Conservation (phyloP, 2,329 filamentous ascomycete genomes). For the Leptographium radiaticola region DNA sequence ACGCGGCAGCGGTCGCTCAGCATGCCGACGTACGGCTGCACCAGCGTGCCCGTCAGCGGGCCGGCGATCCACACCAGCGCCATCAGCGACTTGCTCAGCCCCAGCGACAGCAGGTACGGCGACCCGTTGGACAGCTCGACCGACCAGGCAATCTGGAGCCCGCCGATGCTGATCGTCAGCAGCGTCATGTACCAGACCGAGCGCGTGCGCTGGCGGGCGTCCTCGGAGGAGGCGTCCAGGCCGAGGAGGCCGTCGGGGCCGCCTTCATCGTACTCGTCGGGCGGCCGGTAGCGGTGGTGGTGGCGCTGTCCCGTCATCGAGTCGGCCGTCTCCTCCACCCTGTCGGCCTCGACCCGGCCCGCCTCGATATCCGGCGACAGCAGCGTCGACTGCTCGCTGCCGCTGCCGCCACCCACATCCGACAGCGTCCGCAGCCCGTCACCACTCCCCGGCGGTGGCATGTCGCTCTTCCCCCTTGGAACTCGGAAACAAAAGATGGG, state of each 20-base stretch:
- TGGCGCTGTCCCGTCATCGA: neutral
- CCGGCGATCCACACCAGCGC: constrained; percentile 78
- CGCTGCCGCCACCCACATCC: neutral
- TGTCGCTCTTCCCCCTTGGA: neutral
- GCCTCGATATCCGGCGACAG: neutral
- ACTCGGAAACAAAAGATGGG: too few relatives aligned
- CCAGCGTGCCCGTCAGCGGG: constrained; percentile 62
- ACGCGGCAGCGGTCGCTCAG: constrained; percentile 65
- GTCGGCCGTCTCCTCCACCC: neutral
- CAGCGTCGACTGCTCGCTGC: neutral
- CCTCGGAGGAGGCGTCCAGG: constrained; percentile 25
- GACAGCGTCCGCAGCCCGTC: neutral
- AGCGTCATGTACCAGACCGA: constrained; percentile 76
- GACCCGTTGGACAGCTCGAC: constrained; percentile 91
- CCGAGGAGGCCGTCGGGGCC: neutral
- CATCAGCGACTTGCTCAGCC: constrained; percentile 71
- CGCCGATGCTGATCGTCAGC: constrained; percentile 75
- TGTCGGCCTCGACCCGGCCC: neutral
- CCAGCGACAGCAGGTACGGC: constrained; percentile 66
- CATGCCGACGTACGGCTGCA: constrained; percentile 75
- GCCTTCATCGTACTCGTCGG: neutral
- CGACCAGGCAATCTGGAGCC: constrained; percentile 89
- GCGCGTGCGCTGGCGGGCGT: constrained; percentile 53
- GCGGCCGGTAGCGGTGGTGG: neutral
- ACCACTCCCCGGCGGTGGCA: neutral